Conservation (phyloP, 108 stramenopile genomes). For the Nitzschia inconspicua region DNA sequence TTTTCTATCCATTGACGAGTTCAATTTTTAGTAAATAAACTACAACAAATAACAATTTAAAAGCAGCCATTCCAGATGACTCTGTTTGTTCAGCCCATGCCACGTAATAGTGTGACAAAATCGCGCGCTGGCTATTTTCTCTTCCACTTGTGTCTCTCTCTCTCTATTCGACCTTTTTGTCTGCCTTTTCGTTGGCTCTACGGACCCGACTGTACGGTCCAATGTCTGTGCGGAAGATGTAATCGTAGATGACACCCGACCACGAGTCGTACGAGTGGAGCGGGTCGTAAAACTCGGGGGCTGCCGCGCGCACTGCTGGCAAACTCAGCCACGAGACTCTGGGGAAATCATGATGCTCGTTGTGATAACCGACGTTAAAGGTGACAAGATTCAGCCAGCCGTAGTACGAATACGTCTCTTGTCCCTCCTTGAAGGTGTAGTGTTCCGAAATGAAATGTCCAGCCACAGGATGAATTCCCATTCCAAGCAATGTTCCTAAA, state of each 20-base stretch:
- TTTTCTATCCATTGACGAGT: too few species aligned
- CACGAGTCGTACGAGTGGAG: conserved; percentile 83
- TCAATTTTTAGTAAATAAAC: too few species aligned
- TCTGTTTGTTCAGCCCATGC: too few species aligned
- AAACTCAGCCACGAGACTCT: conserved; percentile 74
- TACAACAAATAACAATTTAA: too few species aligned
- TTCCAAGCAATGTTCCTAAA: conserved; percentile 73
- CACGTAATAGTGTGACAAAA: too few species aligned
- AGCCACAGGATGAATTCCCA: conserved; percentile 92
- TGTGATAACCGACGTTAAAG: conserved; percentile 96
- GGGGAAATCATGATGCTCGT: conserved; percentile 97
- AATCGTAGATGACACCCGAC: conserved; percentile 81
- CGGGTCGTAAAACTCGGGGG: conserved; percentile 87
- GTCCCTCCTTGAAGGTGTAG: conserved; percentile 77
- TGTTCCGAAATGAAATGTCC: conserved; percentile 97
- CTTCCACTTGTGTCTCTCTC: conserved; percentile 40
- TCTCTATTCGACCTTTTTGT: background rate
- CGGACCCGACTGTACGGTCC: conserved; percentile 80
- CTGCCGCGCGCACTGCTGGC: conserved; percentile 73
- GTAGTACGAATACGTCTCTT: conserved; percentile 90
- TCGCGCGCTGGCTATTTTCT: too few species aligned
- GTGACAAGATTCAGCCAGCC: conserved; percentile 89
- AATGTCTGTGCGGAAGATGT: conserved; percentile 72
- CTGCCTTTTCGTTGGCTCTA: conserved; percentile 37
- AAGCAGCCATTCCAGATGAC: too few species aligned